A percentile compares a stretch with the other conserved stretches of the same genome.
phyloP scores from a whole-genome alignment of 1,284 basidiomycete species.

The Melanopsichium pennsylvanicum region DNA sequence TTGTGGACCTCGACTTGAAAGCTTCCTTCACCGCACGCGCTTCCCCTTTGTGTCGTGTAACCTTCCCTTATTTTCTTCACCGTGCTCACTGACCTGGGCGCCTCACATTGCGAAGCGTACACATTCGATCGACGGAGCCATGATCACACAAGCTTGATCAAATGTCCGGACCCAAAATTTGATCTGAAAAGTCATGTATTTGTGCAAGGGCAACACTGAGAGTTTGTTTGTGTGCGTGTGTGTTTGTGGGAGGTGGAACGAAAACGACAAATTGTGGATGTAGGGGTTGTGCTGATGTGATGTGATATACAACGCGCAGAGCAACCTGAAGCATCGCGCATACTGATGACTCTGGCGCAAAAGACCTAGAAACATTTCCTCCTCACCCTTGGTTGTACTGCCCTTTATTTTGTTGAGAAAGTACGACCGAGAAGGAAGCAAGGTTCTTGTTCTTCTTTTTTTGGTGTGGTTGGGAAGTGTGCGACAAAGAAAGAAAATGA shows the following conservation, averaged over 20 bases:
- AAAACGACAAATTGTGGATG: slow-evolving; percentile 16
- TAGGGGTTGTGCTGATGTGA: slow-evolving; percentile 15
- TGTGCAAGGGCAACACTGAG: slow-evolving; percentile 45
- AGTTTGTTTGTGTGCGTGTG: too few species aligned
- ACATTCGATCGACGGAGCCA: too few species aligned
- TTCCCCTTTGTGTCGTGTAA: slow-evolving; percentile 1
- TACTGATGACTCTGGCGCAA: slow-evolving; percentile 13
- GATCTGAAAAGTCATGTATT: slow-evolving; percentile 42
- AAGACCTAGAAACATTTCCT: slow-evolving; percentile 26
- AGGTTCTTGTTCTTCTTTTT: slow-evolving; percentile 2
- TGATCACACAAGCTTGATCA: too few species aligned
- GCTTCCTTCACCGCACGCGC: not conserved
- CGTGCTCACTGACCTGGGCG: too few species aligned
- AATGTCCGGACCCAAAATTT: too few species aligned
- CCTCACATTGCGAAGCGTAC: too few species aligned
- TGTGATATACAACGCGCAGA: slow-evolving; percentile 41
- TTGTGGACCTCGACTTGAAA: too few species aligned
- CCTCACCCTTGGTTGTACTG: slow-evolving; percentile 15
- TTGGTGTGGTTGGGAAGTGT: not conserved
- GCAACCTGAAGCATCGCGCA: not conserved
- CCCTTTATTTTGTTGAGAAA: not conserved
- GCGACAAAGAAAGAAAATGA: slow-evolving; percentile 9
- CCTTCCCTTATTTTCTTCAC: not conserved
- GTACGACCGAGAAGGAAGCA: slow-evolving; percentile 15
- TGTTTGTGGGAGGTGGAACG: not conserved